Base-by-base conservation (phyloP, 345 rosid species). In the Boechera divaricarpa region DNA sequence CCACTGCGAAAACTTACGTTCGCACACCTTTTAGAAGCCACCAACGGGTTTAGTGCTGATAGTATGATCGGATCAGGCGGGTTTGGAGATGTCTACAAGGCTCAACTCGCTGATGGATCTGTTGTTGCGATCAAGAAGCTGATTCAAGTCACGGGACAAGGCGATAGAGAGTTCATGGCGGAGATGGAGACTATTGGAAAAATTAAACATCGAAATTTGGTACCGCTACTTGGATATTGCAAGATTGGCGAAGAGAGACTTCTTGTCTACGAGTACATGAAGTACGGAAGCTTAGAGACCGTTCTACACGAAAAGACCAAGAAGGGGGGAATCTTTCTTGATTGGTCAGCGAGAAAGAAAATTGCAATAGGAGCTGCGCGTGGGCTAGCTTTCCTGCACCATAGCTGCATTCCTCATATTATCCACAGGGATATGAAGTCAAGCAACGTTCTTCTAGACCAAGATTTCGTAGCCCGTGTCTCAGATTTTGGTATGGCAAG, bases 401-500 rank as follows among this genome's bases (percentile, higher is more conserved):
- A 89, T 71, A 88, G 74, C 76, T 94, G 98, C 86, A 84, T 28
- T 32, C 98, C 98, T 15, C 92, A 86, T 77, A 90, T 94, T 48
- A 94, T 94, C 66, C 98, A 94, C 83, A 61, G 98, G 36, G 98
- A 94, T 79, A 94, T 94, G 98, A 94, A 94, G 75, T 94, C 98
- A 2, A 94, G 98, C 91, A 94, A 92, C 63, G 98, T 94, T 44
- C 81, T 94, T 54, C 84, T 94, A 12, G 98, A 94, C n/a, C 88
- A 90, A 79, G 85, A 94, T 67, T 81, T 89, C 36, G 97, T 83
- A 53, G 96, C 98, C 0, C 78, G 98, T 70, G 98, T 92, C 5
- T 94, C 98, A 0, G 98, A 94, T 85, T 94, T 94, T 9, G 98
- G 98, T 45, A 94, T 94, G 98, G 98, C 98, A 4, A 85, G 98